Conservation (phyloP, 2,329 filamentous ascomycete species). For the Keithomyces neogunnii region DNA sequence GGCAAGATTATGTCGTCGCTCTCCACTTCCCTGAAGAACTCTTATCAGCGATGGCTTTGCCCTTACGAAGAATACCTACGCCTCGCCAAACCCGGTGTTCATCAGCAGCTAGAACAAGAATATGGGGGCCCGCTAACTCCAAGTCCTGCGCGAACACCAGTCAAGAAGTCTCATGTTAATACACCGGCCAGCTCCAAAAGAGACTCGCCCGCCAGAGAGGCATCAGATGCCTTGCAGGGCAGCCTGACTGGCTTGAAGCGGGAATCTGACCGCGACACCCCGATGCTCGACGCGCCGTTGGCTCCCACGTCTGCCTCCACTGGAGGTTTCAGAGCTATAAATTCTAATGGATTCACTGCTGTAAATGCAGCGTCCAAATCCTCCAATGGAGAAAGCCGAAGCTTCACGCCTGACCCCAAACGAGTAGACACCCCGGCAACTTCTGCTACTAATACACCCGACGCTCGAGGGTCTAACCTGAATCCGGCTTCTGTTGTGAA, state of each 20-base stretch:
- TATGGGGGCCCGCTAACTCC: slow-evolving; percentile 89
- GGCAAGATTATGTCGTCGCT: slow-evolving; percentile 99
- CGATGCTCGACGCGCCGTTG: slow-evolving; percentile 37
- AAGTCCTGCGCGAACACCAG: slow-evolving; percentile 57
- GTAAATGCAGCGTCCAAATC: slow-evolving; percentile 64
- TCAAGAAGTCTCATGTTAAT: slow-evolving; percentile 55
- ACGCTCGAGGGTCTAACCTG: slow-evolving; percentile 48
- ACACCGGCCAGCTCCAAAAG: slow-evolving; percentile 50
- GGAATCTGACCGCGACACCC: slow-evolving; percentile 38
- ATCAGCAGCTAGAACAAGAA: slow-evolving; percentile 87
- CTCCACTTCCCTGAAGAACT: slow-evolving; percentile 96
- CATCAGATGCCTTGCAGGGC: slow-evolving; percentile 44
- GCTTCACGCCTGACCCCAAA: slow-evolving; percentile 52
- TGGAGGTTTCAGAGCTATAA: slow-evolving; percentile 24
- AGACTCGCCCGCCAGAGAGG: slow-evolving; percentile 58
- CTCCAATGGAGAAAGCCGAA: slow-evolving; percentile 54
- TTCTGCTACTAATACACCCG: slow-evolving; percentile 57
- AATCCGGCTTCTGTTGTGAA: slow-evolving; percentile 59
- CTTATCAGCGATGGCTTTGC: slow-evolving; percentile 92
- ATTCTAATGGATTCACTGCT: slow-evolving; percentile 58
- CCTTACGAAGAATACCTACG: slow-evolving; percentile 94
- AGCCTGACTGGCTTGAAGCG: slow-evolving; percentile 36
- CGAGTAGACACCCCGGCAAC: slow-evolving; percentile 53
- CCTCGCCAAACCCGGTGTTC: slow-evolving; percentile 88
- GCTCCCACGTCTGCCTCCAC: slow-evolving; percentile 22